Evolutionary conservation across 2,329 filamentous ascomycete genomes (phyloP).

Genomic region (Shiraia sp.): DNA sequence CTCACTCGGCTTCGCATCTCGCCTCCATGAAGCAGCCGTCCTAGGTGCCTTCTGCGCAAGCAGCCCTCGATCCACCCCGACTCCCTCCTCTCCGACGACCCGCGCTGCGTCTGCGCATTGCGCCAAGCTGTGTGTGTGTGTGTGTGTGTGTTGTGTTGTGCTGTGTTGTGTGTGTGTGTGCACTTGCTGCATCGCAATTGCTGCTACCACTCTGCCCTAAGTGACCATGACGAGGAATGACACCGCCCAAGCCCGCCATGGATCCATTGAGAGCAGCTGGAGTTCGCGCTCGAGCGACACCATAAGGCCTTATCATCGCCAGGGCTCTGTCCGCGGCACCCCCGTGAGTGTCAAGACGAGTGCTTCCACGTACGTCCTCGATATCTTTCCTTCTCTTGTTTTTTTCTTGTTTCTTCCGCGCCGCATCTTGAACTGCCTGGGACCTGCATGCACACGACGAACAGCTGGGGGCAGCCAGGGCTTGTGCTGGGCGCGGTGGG

Average conservation of each 20-base stretch:
- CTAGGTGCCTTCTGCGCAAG: constrained; percentile 38
- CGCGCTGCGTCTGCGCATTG: constrained; percentile 17
- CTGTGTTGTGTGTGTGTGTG: no score
- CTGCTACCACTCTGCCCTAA: constrained; percentile 1
- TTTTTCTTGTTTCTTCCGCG: no score
- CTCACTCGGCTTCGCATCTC: constrained; percentile 12
- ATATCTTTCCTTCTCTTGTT: no score
- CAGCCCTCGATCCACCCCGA: constrained; percentile 28
- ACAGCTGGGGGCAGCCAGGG: constrained; percentile 5
- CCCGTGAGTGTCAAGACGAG: constrained; percentile 57
- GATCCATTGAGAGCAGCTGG: constrained; percentile 67
- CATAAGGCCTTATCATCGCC: constrained; percentile 53
- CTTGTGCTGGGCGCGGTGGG: no score
- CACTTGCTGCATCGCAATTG: no score
- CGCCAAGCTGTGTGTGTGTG: no score
- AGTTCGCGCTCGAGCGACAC: constrained; percentile 71
- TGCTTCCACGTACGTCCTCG: no score
- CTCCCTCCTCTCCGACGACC: constrained; percentile 8
- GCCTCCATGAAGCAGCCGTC: constrained; percentile 46
- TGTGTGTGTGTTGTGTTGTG: constrained; percentile 11
- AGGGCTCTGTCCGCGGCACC: constrained; percentile 42
- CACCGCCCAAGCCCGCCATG: constrained; percentile 62
- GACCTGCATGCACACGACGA: background rate
- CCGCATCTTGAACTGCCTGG: constrained; percentile 7
- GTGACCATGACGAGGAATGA: constrained; percentile 68